Conservation (phyloP, 23 red algal species). For the Gracilariopsis chorda region DNA sequence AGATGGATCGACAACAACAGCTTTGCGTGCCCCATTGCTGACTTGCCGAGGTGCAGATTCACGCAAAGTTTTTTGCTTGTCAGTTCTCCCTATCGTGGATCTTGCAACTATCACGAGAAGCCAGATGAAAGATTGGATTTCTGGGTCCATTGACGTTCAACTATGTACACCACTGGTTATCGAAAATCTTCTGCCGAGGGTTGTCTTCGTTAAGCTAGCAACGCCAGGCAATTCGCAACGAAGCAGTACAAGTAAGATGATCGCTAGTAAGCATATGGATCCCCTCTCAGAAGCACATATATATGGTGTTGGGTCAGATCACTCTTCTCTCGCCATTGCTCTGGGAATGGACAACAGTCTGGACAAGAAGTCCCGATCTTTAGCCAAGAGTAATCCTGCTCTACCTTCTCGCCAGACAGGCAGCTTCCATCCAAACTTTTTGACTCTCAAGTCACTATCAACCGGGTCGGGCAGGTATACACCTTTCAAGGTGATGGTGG, state of each 20-base stretch:
- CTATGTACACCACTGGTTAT: constrained; percentile 63
- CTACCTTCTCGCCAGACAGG: constrained; percentile 8
- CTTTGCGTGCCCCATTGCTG: constrained; percentile 25
- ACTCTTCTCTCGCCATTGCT: constrained; percentile 16
- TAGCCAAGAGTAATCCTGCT: background rate
- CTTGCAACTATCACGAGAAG: background rate
- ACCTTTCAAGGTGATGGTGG: constrained; percentile 34
- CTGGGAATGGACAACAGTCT: constrained; percentile 58
- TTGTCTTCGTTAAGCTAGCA: constrained; percentile 40
- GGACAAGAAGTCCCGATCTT: background rate
- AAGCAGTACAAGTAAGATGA: background rate
- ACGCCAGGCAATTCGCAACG: background rate
- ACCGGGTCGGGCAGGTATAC: constrained; percentile 32
- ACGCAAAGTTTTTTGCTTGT: constrained; percentile 32
- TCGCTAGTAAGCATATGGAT: constrained; percentile 38
- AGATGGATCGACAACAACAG: background rate
- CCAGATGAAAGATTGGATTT: background rate
- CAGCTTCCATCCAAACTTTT: constrained; percentile 35
- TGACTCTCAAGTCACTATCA: constrained; percentile 10
- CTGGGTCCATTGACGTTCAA: constrained; percentile 46
- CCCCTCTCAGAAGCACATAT: constrained; percentile 61
- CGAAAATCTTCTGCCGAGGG: constrained; percentile 53
- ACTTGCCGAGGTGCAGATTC: constrained; percentile 35
- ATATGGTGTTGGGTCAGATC: constrained; percentile 47
- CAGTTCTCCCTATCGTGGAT: constrained; percentile 37